A percentile compares a stretch with the other conserved stretches of the same genome.
Evolutionary conservation across 331 rosid genomes (phyloP).

Genomic region (Telfairia occidentalis): DNA sequence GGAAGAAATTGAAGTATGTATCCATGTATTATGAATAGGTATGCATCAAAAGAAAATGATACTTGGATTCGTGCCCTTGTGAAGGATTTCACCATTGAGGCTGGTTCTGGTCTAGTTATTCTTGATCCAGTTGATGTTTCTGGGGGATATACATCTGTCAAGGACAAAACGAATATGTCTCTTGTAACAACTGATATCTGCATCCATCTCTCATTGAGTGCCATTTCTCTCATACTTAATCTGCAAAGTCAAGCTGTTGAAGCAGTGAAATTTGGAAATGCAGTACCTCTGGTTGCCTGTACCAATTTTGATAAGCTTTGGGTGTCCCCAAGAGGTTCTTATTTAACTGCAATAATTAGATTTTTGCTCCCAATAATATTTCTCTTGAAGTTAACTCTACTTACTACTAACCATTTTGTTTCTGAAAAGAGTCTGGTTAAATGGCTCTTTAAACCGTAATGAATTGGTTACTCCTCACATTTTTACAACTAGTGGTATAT

Average conservation of each 20-base stretch:
- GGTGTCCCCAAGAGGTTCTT: constrained; percentile 77
- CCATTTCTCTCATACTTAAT: constrained; percentile 73
- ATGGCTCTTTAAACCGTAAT: background rate
- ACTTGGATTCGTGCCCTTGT: constrained; percentile 88
- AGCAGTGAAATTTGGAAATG: constrained; percentile 68
- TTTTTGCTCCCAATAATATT: constrained; percentile 2
- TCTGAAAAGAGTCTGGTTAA: background rate
- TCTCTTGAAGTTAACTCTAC: background rate
- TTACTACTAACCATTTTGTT: background rate
- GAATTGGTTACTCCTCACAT: background rate
- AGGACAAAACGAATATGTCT: constrained; percentile 89
- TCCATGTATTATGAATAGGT: constrained; percentile 39
- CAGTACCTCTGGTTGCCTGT: constrained; percentile 64
- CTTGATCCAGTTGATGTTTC: constrained; percentile 93
- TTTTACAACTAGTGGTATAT: background rate
- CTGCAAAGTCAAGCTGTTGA: constrained; percentile 74
- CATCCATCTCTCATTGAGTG: constrained; percentile 91
- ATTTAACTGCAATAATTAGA: constrained; percentile 2
- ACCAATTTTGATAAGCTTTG: constrained; percentile 75
- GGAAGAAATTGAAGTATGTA: background rate
- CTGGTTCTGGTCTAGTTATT: constrained; percentile 91
- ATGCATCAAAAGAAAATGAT: constrained; percentile 88
- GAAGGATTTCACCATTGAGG: constrained; percentile 86
- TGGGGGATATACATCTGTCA: constrained; percentile 88
- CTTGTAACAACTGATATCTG: constrained; percentile 70